Evolutionary conservation across 257 asterid species (phyloP), one percentile per base, ranked within the genome.

Genomic region (Fraxinus excelsior): DNA sequence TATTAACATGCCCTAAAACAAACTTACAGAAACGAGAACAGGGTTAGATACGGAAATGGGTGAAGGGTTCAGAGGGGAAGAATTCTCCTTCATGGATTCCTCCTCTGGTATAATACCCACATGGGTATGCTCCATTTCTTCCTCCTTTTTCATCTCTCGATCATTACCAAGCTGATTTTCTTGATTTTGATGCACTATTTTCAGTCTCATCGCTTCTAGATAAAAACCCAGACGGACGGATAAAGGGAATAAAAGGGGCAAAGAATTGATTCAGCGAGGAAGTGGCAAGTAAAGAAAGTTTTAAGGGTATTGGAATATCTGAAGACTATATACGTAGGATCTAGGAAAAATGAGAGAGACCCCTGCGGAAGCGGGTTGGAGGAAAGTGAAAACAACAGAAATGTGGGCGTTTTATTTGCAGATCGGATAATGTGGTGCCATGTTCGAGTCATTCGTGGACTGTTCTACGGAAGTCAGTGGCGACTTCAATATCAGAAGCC

Each of bases 171-270:
- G 51, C 71, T 67, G 82, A 67, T 32, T 82, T 73, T 90, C 91
- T 62, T 85, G 94, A 86, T 89, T 87, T 71, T 81, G 97, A 84
- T 90, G 92, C 67, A 91, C 91, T 75, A 89, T 87, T 82, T 82
- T 91, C 76, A 90, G 90, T 79, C 86, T 93, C 97, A 93, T 85
- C 83, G 79, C 80, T 28, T 60, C 70, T 21, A 38, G 72, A 72
- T 76, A 79, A 29, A 51, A 62, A 79, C 72, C 73, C 68, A 79
- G 64, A 4, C 29, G 53, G 14, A 46, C 2, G 3, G 14, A 35
- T 4, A 6, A n/a, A 67, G 53, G 40, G 21, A 42, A 51, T 3
- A 26, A 12, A 8, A 34, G 35, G 11, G 66, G 66, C 11, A 13
- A 21, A n/a, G n/a, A 13, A 70, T 71, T 34, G 69, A 71, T 32